These are phyloP conservation scores for Tolypocladium guangdongense DNA, from an alignment of 2,329 filamentous ascomycete genomes.

Conservation along the genomic window DNA sequence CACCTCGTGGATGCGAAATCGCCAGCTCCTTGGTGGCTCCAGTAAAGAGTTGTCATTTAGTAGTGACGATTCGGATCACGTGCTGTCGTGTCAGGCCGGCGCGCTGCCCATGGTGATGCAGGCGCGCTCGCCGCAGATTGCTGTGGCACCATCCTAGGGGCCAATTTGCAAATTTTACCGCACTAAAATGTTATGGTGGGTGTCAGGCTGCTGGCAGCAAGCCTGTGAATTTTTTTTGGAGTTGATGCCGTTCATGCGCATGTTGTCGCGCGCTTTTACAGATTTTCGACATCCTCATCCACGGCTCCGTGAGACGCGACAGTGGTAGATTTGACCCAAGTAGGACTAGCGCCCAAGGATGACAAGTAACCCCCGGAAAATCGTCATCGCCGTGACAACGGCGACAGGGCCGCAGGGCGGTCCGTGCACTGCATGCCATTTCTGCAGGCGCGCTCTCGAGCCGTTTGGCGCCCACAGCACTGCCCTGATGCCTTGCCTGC, in stretches of 20 bases:
- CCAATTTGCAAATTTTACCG: too few relatives aligned
- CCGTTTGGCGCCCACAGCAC: too few relatives aligned
- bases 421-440: conserved; percentile 13
- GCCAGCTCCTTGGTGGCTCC: not conserved
- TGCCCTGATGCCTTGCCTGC: too few relatives aligned
- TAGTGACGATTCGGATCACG: not conserved
- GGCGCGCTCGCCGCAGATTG: not conserved
- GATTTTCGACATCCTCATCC: not conserved
- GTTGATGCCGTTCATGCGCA: not conserved
- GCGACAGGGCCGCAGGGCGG: conserved; percentile 8
- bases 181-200: not conserved
- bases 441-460: conserved; percentile 1
- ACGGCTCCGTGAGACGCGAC: conserved; percentile 8
- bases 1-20: not conserved
- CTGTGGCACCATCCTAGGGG: not conserved
- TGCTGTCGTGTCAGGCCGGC: not conserved
- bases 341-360: conserved; percentile 4
- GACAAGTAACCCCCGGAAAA: conserved; percentile 6
- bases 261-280: not conserved
- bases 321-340: not conserved
- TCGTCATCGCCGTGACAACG: conserved; percentile 25
- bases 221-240: not conserved
- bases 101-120: not conserved
- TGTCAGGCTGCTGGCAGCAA: too few relatives aligned
- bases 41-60: too few relatives aligned